Base-by-base conservation (phyloP, 305 asterid species). In the Withania somnifera region DNA sequence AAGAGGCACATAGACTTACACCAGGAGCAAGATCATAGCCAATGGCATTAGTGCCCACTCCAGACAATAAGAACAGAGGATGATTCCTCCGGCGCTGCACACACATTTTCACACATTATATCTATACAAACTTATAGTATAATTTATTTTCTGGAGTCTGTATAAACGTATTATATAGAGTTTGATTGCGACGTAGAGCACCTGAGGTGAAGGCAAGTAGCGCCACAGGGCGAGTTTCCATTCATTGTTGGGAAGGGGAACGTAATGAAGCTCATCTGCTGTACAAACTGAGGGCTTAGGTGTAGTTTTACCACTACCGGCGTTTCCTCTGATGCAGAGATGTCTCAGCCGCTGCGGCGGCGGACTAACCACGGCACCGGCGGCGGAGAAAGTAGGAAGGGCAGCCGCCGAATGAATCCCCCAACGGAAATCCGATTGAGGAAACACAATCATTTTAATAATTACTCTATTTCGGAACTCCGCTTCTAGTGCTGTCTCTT, bases 181-280 rank as follows among this genome's bases (percentile, higher is more conserved):
- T 36, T 11, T 24, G 42, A 82, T 36, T 51, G 8, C 68, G 4
- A 13, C n/a, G n/a, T n/a, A 40, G 57, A 20, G 54, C 54, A 95
- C 98, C 97, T 89, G 86, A 9, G 98, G 93, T 81, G 94, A 86
- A 14, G 99, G 98, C 30, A 78, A 86, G 84, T 93, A 95, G 63
- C 98, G 98, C 98, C 98, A 95, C 79, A 95, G 97, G 24, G 98
- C 95, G 81, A 95, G 94, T 42, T 89, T 82, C 98, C 97, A 93
- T 64, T 78, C 89, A 11, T 93, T 89, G 81, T 86, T 91, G 67
- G 87, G 82, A 68, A 90, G 91, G n/a, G 94, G 80, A 83, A 95
- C 98, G 50, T 93, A 95, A 84, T 95, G 97, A 67, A 95, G 95
- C 91, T 95, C 98, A 86, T 94, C 97, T 77, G 98, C 97, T 36